Percentiles rank a stretch among this genome's conserved stretches.
These are phyloP conservation scores for Plasmodium vivax DNA, from an alignment of 169 alveolate species.

Conservation along the genomic window DNA sequence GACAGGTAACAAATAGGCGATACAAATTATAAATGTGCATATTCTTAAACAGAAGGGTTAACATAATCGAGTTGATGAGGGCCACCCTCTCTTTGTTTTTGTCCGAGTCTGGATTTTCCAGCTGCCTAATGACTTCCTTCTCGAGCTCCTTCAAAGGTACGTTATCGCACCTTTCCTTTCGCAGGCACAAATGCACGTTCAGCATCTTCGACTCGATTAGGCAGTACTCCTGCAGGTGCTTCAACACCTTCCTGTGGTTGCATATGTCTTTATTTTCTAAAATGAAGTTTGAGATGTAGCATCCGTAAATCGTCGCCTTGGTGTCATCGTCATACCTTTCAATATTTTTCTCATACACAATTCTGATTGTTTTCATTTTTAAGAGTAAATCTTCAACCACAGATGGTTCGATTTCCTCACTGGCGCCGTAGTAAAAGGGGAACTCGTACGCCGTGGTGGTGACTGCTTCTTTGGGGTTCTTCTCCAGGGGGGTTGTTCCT, in stretches of 20 bases:
- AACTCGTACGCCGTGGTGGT: conserved; percentile 10
- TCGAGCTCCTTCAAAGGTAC: conserved; percentile 14
- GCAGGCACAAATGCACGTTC: conserved; percentile 33
- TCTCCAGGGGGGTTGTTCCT: not conserved
- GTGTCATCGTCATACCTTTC: conserved; percentile 75
- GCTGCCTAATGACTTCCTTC: conserved; percentile 50
- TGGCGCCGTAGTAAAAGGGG: conserved; percentile 51
- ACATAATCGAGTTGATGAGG: conserved; percentile 69
- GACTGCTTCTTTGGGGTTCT: not conserved
- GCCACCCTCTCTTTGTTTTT: conserved; percentile 34
- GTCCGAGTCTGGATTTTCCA: conserved; percentile 57
- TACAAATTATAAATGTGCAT: conserved; percentile 78
- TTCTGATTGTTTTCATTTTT: conserved; percentile 61
- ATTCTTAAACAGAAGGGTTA: conserved; percentile 75
- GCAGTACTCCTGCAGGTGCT: conserved; percentile 57
- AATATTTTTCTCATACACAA: conserved; percentile 39
- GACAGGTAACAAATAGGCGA: conserved; percentile 76
- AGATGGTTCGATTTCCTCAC: conserved; percentile 22
- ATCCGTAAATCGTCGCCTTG: conserved; percentile 38
- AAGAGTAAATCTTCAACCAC: conserved; percentile 37
- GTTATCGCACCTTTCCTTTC: conserved; percentile 55
- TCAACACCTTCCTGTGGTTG: conserved; percentile 51
- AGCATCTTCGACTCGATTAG: conserved; percentile 33
- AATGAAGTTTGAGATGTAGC: conserved; percentile 43
- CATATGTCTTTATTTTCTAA: conserved; percentile 68